Evolutionary conservation across 306 rosid genomes (phyloP).

Genomic region (Cucurbita argyrosperma): DNA sequence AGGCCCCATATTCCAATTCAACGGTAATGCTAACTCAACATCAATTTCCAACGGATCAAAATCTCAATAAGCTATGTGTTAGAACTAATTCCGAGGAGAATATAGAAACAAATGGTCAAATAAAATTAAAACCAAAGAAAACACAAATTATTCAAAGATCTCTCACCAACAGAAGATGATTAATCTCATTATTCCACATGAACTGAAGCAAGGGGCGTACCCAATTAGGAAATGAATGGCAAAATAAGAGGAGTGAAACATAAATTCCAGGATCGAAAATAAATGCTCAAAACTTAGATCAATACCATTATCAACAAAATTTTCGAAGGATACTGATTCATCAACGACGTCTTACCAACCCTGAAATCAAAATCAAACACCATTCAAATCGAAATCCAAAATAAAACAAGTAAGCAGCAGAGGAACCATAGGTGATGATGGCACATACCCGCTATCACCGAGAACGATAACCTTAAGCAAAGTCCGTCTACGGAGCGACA

Average conservation of each 20-base stretch:
- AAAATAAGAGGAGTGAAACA: not conserved
- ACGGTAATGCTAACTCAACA: not conserved
- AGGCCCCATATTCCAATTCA: conserved; percentile 16
- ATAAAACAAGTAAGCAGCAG: not conserved
- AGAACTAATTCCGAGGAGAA: not conserved
- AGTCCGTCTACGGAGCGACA: conserved; percentile 82
- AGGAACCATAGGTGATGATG: conserved; percentile 16
- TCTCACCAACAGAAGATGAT: not conserved
- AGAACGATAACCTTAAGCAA: conserved; percentile 98
- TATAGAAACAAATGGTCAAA: not conserved
- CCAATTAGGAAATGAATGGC: not conserved
- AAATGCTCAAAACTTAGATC: not conserved
- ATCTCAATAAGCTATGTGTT: not conserved
- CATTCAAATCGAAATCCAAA: not conserved
- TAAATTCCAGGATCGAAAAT: not conserved
- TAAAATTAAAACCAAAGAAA: not conserved
- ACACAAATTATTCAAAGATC: not conserved
- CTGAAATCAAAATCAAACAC: conserved; percentile 24
- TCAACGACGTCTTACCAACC: conserved; percentile 93
- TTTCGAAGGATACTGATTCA: conserved; percentile 79
- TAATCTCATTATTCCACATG: not conserved
- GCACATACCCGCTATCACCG: conserved; percentile 81
- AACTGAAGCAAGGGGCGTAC: not conserved
- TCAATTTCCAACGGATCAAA: not conserved
- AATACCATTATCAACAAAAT: not conserved